Percentiles rank a stretch among this genome's conserved stretches.
Conservation (phyloP, 225 moss, liverwort and hornwort species). For the Takakia lepidozioides region DNA sequence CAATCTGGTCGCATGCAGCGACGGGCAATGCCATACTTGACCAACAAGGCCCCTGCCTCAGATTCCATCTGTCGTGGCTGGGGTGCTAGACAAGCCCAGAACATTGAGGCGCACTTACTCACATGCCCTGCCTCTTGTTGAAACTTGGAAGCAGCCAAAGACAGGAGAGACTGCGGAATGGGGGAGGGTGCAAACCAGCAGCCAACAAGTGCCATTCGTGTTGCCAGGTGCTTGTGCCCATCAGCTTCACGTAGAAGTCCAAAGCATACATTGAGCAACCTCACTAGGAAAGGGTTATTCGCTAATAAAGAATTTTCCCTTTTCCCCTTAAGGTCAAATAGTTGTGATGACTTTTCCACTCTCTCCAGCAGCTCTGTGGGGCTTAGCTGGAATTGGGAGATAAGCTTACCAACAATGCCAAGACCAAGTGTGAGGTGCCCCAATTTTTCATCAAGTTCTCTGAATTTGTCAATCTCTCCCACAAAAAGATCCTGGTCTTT, state of each 20-base stretch:
- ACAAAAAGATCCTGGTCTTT: conserved; percentile 24
- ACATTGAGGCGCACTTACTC: conserved; percentile 6
- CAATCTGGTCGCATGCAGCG: conserved; percentile 15
- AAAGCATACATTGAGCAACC: conserved; percentile 51
- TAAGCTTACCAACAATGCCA: conserved; percentile 31
- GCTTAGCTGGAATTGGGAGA: conserved; percentile 28
- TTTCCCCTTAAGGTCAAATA: too few species aligned
- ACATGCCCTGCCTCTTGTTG: conserved; percentile 18
- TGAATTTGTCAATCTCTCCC: conserved; percentile 31
- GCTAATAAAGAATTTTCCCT: conserved; percentile 4
- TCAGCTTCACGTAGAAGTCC: conserved; percentile 19
- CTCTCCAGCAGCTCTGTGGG: conserved; percentile 43
- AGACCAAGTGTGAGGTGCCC: conserved; percentile 33
- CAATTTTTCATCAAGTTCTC: conserved; percentile 46
- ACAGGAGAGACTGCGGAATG: conserved; percentile 31
- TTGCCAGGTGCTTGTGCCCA: conserved; percentile 20
- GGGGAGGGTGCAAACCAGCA: conserved; percentile 48
- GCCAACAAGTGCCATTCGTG: conserved; percentile 39
- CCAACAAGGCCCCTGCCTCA: conserved; percentile 29
- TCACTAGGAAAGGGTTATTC: conserved; percentile 38
- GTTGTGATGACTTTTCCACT: conserved; percentile 23
- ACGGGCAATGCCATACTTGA: conserved; percentile 30
- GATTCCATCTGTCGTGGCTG: conserved; percentile 5
- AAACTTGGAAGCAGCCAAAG: conserved; percentile 23
- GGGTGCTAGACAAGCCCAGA: conserved; percentile 21